Conservation (phyloP, 805 yeast species). For the Wickerhamomyces strasburgensis region DNA sequence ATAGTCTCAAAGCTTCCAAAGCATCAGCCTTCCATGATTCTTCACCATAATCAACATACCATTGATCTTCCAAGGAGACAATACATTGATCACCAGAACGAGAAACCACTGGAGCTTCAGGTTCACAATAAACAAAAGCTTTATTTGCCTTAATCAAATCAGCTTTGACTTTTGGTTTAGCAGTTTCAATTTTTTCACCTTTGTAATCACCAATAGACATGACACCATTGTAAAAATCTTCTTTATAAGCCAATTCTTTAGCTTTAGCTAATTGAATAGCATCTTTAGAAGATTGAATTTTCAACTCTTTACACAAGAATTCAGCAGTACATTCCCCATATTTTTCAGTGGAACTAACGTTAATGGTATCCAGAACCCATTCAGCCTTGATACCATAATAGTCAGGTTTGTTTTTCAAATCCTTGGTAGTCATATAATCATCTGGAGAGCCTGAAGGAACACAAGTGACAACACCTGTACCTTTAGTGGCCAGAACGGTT, state of each 20-base stretch:
- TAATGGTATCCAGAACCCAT: constrained; percentile 78
- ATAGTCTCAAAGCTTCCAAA: constrained; percentile 63
- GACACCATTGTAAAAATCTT: constrained; percentile 88
- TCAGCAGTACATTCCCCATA: constrained; percentile 91
- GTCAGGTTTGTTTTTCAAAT: constrained; percentile 83
- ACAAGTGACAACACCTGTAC: constrained; percentile 99
- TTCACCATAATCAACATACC: constrained; percentile 98
- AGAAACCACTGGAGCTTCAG: constrained; percentile 83
- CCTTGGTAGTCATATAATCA: constrained; percentile 83
- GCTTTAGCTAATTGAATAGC: constrained; percentile 81
- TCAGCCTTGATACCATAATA: constrained; percentile 78
- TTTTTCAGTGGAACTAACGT: constrained; percentile 73
- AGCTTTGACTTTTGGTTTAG: constrained; percentile 80
- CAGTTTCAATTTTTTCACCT: constrained; percentile 87
- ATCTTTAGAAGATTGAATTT: constrained; percentile 94
- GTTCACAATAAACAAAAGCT: constrained; percentile 91
- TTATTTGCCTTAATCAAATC: constrained; percentile 73
- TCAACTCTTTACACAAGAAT: constrained; percentile 73
- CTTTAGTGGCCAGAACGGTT: constrained; percentile 88
- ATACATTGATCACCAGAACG: constrained; percentile 97
- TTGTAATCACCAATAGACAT: constrained; percentile 75
- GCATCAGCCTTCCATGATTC: constrained; percentile 80
- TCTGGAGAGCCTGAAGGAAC: constrained; percentile 99
- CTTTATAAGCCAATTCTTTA: constrained; percentile 92
- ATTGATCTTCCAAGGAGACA: constrained; percentile 96